phyloP scores from a whole-genome alignment of 768 basidiomycete species.

The Hypsizygus marmoreus region DNA sequence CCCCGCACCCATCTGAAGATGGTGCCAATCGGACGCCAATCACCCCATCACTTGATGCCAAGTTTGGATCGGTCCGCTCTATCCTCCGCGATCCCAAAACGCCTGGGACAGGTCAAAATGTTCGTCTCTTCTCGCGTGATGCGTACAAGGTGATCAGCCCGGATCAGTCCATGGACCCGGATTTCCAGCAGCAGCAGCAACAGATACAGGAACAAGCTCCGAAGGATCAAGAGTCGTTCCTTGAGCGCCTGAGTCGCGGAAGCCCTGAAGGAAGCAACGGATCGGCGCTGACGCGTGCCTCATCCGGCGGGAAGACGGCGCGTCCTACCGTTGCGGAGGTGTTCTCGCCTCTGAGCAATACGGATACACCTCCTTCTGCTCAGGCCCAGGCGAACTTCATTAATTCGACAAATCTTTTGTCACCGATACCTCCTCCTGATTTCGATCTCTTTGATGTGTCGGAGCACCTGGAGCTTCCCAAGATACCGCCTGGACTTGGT shows the following conservation, averaged over 20 bases:
- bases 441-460: constrained; percentile 63
- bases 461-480: constrained; percentile 51
- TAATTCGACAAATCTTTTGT: constrained; percentile 31
- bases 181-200: constrained; percentile 34
- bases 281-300: constrained; percentile 31
- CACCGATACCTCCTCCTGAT: constrained; percentile 43
- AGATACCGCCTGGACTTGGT: constrained; percentile 45
- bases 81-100: constrained; percentile 73
- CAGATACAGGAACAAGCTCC: constrained; percentile 23
- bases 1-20: not conserved
- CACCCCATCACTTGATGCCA: constrained; percentile 34
- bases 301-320: constrained; percentile 35
- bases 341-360: constrained; percentile 43
- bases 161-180: constrained; percentile 53
- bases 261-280: constrained; percentile 27
- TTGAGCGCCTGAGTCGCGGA: constrained; percentile 33
- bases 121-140: constrained; percentile 75
- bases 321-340: constrained; percentile 51
- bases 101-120: constrained; percentile 77
- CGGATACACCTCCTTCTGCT: constrained; percentile 14
- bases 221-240: constrained; percentile 23
- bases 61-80: constrained; percentile 62
- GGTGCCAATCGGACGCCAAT: constrained; percentile 27
- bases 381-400: constrained; percentile 22
- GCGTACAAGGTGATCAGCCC: constrained; percentile 67